Base-by-base conservation (phyloP, 306 rosid genomes). In the Oemleria cerasiformis region DNA sequence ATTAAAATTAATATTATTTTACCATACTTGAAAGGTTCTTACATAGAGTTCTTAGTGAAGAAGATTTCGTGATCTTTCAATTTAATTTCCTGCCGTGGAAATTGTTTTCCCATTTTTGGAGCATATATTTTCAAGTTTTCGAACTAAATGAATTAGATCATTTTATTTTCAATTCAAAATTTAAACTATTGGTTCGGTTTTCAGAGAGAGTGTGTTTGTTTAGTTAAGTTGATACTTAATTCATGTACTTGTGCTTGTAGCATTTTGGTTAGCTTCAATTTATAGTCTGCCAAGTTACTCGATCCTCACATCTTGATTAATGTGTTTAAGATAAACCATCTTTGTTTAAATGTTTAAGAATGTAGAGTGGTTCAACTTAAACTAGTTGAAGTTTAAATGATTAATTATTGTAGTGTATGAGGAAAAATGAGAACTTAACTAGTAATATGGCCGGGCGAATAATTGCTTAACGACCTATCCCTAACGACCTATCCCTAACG, bases 61-160 rank as follows among this genome's bases (percentile, higher is more conserved):
- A 76, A 73, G 84, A 81, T 85, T 62, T 70, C 62, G 58, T 45
- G 68, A 85, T 76, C 84, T 68, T 73, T 65, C 43, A 4, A 65
- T 63, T 65, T 45, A 63, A 51, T 36, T 59, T 41, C 30, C 23
- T 39, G 48, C 21, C 59, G 25, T 36, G 11, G 17, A 12, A 55
- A 53, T 23, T n/a, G 38, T 14, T 69, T 34, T 57, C 20, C 73
- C 78, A 25, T 21, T 30, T 25, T 41, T 21, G 58, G 30, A 30
- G 61, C 15, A 40, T 8, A 40, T 8, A 41, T 34, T 67, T 48
- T 42, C n/a, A n/a, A 21, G 23, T 9, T 65, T 78, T 23, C 10
- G 34, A 51, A 20, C 20, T 23, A 10, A 41, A 60, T 30, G 64
- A 17, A 34, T 59, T 30, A 0, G 36, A 17, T 16, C 15, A 38